Conservation (phyloP, 2,329 filamentous ascomycete genomes). For the Lizonia empirigonia region DNA sequence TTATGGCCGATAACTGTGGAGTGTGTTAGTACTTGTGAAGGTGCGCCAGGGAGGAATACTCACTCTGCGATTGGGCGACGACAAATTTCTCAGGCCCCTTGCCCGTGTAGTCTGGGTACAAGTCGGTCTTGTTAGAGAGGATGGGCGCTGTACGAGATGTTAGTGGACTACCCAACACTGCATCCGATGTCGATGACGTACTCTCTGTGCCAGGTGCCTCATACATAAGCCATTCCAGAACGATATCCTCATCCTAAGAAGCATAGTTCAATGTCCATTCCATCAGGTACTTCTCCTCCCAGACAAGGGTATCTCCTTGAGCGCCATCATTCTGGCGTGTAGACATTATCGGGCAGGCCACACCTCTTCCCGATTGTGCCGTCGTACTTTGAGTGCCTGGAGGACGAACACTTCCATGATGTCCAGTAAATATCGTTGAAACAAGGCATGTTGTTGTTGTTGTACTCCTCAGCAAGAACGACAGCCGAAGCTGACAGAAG, state of each 20-base stretch:
- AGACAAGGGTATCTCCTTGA: neutral
- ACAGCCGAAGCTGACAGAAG: neutral
- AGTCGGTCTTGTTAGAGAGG: neutral
- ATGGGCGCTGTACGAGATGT: neutral
- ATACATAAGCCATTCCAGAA: conserved; percentile 3
- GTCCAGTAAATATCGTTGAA: conserved; percentile 5
- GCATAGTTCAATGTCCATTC: neutral
- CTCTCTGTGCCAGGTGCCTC: neutral
- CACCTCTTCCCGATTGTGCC: neutral
- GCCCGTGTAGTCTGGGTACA: neutral
- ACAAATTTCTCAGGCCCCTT: neutral
- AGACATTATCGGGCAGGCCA: neutral
- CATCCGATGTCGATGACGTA: neutral
- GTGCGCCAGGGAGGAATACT: neutral
- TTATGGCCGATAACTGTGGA: neutral
- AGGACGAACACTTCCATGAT: conserved; percentile 1
- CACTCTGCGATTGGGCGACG: conserved; percentile 1
- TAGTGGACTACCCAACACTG: too few species aligned
- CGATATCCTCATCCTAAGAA: neutral
- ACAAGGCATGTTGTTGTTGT: conserved; percentile 1
- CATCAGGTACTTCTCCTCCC: neutral
- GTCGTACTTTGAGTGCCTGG: neutral
- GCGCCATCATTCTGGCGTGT: neutral
- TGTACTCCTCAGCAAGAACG: neutral
- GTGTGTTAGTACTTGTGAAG: neutral